Evolutionary conservation across 257 asterid species (phyloP).

Genomic region (Nicotiana benthamiana): DNA sequence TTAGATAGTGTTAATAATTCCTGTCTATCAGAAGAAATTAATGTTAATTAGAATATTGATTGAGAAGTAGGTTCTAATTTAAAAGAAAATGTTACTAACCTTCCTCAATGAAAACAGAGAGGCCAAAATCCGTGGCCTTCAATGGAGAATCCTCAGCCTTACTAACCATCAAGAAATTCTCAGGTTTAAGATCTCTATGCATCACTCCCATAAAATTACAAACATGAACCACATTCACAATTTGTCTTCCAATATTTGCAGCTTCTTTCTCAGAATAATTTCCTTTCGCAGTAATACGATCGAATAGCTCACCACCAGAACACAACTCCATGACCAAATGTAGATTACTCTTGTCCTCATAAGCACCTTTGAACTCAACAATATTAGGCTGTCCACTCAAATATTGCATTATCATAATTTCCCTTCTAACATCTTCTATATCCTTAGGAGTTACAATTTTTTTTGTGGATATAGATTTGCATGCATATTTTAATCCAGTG

Average conservation of each 20-base stretch:
- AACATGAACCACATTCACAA: slow-evolving; percentile 61
- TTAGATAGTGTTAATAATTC: too few relatives aligned
- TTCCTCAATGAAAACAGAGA: slow-evolving; percentile 57
- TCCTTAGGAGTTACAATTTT: slow-evolving; percentile 34
- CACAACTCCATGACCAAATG: slow-evolving; percentile 64
- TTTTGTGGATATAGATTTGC: slow-evolving; percentile 44
- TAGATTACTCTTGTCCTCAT: slow-evolving; percentile 35
- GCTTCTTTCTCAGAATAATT: slow-evolving; percentile 58
- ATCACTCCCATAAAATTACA: slow-evolving; percentile 74
- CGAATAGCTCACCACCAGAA: slow-evolving; percentile 60
- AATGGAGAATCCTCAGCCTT: slow-evolving; percentile 30
- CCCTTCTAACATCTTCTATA: slow-evolving; percentile 33
- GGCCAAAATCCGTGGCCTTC: slow-evolving; percentile 65
- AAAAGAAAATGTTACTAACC: slow-evolving; percentile 24
- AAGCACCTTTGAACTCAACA: slow-evolving; percentile 58
- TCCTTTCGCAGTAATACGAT: slow-evolving; percentile 51
- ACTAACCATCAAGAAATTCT: slow-evolving; percentile 58
- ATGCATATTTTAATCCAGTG: slow-evolving; percentile 36
- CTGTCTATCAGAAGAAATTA: not conserved
- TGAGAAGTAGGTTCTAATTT: not conserved
- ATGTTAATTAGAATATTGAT: not conserved
- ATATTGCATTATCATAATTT: slow-evolving; percentile 49
- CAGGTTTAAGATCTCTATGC: slow-evolving; percentile 65
- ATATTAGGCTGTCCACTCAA: slow-evolving; percentile 57
- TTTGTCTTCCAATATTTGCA: slow-evolving; percentile 47